Conservation (phyloP, 2,329 filamentous ascomycete species). For the Penicillium brasilianum region DNA sequence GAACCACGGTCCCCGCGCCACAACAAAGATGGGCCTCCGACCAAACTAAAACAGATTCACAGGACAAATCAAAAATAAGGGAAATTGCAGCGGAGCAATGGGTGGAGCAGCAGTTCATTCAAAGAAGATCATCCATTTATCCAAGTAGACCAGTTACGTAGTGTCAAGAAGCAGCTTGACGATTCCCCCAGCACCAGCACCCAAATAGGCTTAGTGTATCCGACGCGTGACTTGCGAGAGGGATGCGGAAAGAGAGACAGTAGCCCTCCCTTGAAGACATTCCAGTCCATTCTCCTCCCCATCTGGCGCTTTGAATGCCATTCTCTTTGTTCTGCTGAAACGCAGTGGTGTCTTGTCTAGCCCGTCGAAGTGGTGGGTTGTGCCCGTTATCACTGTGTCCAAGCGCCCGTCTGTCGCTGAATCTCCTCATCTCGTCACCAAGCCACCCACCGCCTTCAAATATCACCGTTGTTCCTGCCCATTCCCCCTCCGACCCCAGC, state of each 20-base stretch:
- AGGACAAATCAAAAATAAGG: conserved; percentile 1
- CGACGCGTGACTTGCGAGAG: conserved; percentile 45
- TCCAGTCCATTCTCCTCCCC: conserved; percentile 12
- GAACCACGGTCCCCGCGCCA: not conserved
- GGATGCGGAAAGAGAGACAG: conserved; percentile 27
- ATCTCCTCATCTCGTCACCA: conserved; percentile 13
- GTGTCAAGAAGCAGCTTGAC: not conserved
- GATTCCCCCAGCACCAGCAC: conserved; percentile 14
- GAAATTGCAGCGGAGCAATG: conserved; percentile 1
- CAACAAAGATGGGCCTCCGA: not conserved
- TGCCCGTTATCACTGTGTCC: conserved; percentile 10
- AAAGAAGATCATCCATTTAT: not conserved
- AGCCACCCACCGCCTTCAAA: conserved; percentile 11
- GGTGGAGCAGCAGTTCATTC: not conserved
- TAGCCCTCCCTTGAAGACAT: conserved; percentile 28
- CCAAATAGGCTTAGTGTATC: conserved; percentile 40
- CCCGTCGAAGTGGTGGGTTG: conserved; percentile 6
- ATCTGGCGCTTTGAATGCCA: conserved; percentile 16
- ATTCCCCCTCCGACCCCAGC: not conserved
- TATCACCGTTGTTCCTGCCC: conserved; percentile 7
- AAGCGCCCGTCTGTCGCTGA: conserved; percentile 16
- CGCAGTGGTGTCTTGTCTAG: conserved; percentile 5
- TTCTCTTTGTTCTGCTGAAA: conserved; percentile 19
- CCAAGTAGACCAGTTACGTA: not conserved
- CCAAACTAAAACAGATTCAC: not conserved